Evolutionary conservation across 805 yeast species (phyloP).

Genomic region (Ogataea nakhonphanomensis): DNA sequence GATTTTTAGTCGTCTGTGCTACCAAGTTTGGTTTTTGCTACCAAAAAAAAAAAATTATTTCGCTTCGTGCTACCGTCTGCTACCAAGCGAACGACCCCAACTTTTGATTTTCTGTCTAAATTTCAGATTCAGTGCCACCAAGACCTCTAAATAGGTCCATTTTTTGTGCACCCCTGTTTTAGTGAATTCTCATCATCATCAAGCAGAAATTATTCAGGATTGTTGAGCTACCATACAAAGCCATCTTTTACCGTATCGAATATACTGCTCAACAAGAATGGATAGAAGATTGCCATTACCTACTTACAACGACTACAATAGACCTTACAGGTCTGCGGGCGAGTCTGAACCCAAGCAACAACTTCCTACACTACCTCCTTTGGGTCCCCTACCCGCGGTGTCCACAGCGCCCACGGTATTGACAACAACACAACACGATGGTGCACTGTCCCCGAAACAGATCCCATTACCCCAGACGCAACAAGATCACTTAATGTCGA

Average conservation of each 20-base stretch:
- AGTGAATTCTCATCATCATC: too few species aligned
- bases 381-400: slow-evolving; percentile 2
- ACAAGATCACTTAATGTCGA: slow-evolving; percentile 14
- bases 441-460: slow-evolving; percentile 8
- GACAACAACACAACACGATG: background rate
- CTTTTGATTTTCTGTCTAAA: background rate
- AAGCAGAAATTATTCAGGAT: too few species aligned
- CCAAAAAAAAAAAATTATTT: slow-evolving; percentile 10
- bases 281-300: slow-evolving; percentile 8
- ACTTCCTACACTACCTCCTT: slow-evolving; percentile 1
- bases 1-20: slow-evolving; percentile 5
- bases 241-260: slow-evolving; percentile 1
- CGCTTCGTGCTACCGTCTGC: slow-evolving; percentile 14
- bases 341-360: slow-evolving; percentile 1
- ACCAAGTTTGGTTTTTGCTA: slow-evolving; percentile 11
- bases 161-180: too few species aligned
- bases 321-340: slow-evolving; percentile 3
- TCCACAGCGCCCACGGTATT: slow-evolving; percentile 3
- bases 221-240: slow-evolving; percentile 7
- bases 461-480: slow-evolving; percentile 18
- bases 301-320: slow-evolving; percentile 2
- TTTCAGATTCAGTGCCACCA: background rate
- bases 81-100: slow-evolving; percentile 9
- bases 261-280: background rate
- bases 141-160: background rate